Conservation (phyloP, 495 filamentous ascomycete genomes). For the Penicillium canariense region DNA sequence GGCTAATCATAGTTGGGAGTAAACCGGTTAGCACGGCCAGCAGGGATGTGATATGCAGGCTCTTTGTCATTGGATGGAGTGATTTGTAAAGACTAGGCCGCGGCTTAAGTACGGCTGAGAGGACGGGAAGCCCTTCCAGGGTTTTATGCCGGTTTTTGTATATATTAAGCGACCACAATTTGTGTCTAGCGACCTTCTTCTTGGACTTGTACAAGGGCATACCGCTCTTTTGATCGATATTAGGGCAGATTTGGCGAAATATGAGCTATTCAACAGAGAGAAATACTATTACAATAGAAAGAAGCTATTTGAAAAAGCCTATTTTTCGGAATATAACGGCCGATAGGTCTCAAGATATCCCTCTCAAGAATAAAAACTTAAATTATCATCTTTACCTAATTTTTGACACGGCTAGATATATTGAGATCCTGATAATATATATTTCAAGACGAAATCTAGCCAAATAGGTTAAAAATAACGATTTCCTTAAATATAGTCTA, state of each 20-base stretch:
- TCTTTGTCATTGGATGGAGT: no score
- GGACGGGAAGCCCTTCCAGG: no score
- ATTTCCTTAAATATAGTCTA: background rate
- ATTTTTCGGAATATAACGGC: constrained; percentile 1
- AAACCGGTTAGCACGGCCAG: no score
- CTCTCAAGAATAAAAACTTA: background rate
- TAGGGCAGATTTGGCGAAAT: background rate
- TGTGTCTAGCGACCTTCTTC: constrained; percentile 4
- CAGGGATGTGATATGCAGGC: no score
- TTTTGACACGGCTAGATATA: background rate
- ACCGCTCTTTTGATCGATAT: constrained; percentile 2
- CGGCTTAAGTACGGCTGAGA: no score
- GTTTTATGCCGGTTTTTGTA: no score
- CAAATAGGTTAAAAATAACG: background rate
- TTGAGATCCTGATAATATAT: background rate
- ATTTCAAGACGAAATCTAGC: background rate
- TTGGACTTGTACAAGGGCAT: constrained; percentile 1
- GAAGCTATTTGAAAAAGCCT: background rate
- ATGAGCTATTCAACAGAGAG: constrained; percentile 5
- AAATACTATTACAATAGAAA: constrained; percentile 11
- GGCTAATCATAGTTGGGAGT: no score
- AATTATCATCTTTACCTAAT: background rate
- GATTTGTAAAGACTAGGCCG: no score
- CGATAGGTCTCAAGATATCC: background rate
- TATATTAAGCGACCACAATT: constrained; percentile 6